Evolutionary conservation across 73 alveolate species (phyloP), one percentile per base, ranked within the genome.

Genomic region (Stentor coeruleus): DNA sequence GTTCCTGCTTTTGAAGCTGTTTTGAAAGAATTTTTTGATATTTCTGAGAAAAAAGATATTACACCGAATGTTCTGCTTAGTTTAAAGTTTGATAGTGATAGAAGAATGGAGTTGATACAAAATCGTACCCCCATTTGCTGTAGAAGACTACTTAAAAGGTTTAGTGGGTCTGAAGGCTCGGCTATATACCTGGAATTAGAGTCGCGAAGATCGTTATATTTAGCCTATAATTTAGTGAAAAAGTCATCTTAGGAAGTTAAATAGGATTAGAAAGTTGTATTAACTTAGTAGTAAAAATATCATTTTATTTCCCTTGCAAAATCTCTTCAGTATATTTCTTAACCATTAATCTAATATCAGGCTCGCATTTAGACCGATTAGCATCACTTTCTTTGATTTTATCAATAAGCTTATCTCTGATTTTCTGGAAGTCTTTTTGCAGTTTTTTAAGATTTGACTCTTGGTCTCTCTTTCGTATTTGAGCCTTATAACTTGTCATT

Each of bases 101-200:
- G 92, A 75, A 81, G 87, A 49, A 33, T 42, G 39, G 60, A 72
- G 38, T 73, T 84, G 84, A 87, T 87, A 77, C 38, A 36, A 36
- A 77, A 81, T 38, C 76, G 86, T 38, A 81, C 58, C 35, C 57
- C 58, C 1, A 59, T 30, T 59, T 76, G 81, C 2, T 83, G 81
- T 6, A 81, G 79, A 72, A 76, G 74, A 28, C 59, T 87, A 59
- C 82, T 87, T 28, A 83, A 74, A 59, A 87, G 86, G 55, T 87
- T 87, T 58, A 83, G 90, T 81, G 92, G 92, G 28, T 76, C 76
- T 15, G 58, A 87, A 74, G 82, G 87, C 15, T 74, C 90, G n/a
- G 59, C 84, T 38, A 87, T 87, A 3, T 87, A 35, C 74, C 38
- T 40, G 39, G 87, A 87, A 39, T 73, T 87, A 15, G 58, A 74